Evolutionary conservation across 805 yeast species (phyloP).

Genomic region (Clavispora santaluciae): DNA sequence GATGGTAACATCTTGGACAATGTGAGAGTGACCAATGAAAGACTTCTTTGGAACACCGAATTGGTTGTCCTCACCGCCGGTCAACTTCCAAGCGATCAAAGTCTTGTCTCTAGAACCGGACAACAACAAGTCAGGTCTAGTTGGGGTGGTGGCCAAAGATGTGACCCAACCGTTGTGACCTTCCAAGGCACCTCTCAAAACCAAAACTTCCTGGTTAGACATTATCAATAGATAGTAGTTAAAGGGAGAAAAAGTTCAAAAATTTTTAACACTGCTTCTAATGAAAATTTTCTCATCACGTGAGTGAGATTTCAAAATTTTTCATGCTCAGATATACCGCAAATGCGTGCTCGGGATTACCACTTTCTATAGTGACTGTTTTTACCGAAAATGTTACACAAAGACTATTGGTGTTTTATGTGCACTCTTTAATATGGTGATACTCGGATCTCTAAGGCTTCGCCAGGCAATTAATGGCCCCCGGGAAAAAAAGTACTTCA

Average conservation of each 20-base stretch:
- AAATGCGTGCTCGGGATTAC: conserved; percentile 36
- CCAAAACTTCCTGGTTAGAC: conserved; percentile 94
- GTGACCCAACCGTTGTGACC: conserved; percentile 90
- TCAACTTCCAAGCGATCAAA: conserved; percentile 95
- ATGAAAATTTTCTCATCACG: conserved; percentile 15
- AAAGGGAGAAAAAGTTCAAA: conserved; percentile 2
- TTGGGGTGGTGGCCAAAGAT: conserved; percentile 94
- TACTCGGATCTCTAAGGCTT: no score
- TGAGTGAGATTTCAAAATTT: conserved; percentile 1
- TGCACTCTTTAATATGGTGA: no score
- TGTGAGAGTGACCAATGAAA: conserved; percentile 98
- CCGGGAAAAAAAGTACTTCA: no score
- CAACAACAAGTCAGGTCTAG: conserved; percentile 95
- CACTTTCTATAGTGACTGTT: conserved; percentile 33
- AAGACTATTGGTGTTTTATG: not conserved
- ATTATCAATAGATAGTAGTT: conserved; percentile 27
- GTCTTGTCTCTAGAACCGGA: conserved; percentile 99
- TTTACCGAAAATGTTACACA: conserved; percentile 18
- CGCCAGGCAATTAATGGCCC: no score
- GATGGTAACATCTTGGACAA: conserved; percentile 95
- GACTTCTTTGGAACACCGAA: conserved; percentile 98
- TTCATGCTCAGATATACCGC: conserved; percentile 24
- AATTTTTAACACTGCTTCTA: conserved; percentile 3
- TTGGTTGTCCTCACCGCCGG: conserved; percentile 85
- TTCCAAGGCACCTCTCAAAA: conserved; percentile 99